phyloP scores from a whole-genome alignment of 306 rosid genomes.

The Medicago arabica region DNA sequence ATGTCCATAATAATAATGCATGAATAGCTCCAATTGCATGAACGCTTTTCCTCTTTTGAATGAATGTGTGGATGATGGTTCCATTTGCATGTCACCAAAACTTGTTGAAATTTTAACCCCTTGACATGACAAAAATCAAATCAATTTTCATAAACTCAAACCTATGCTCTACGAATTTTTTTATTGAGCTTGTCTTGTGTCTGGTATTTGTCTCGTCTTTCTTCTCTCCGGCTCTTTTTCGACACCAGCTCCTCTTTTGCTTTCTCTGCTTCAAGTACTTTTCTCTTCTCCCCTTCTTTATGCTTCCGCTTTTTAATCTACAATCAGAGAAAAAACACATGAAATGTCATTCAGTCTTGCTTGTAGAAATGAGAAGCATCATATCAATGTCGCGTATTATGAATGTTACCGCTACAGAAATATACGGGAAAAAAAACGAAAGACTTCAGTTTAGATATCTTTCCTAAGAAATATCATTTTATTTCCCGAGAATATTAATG shows the following conservation, averaged over 20 bases:
- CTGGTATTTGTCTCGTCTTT: conserved; percentile 75
- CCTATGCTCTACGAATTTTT: conserved; percentile 63
- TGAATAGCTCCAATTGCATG: conserved; percentile 5
- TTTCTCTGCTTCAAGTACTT: conserved; percentile 62
- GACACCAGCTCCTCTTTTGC: conserved; percentile 68
- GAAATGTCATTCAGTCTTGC: too few species aligned
- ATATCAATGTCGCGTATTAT: neutral
- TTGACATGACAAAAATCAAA: conserved; percentile 8
- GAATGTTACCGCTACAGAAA: too few species aligned
- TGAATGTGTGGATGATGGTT: neutral
- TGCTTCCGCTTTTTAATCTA: conserved; percentile 80
- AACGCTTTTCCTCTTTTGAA: neutral
- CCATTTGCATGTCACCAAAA: neutral
- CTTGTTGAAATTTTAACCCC: neutral
- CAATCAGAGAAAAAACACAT: conserved; percentile 31
- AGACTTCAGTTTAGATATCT: neutral
- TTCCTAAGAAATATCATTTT: neutral
- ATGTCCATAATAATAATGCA: neutral
- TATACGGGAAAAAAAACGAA: too few species aligned
- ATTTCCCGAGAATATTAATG: neutral
- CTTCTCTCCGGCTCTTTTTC: conserved; percentile 86
- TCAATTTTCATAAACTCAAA: conserved; percentile 21
- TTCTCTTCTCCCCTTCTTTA: conserved; percentile 68
- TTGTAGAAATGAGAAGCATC: too few species aligned
- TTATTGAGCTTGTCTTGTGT: conserved; percentile 68